Evolutionary conservation across 345 rosid species (phyloP).

Genomic region (Carallia pectinifolia): DNA sequence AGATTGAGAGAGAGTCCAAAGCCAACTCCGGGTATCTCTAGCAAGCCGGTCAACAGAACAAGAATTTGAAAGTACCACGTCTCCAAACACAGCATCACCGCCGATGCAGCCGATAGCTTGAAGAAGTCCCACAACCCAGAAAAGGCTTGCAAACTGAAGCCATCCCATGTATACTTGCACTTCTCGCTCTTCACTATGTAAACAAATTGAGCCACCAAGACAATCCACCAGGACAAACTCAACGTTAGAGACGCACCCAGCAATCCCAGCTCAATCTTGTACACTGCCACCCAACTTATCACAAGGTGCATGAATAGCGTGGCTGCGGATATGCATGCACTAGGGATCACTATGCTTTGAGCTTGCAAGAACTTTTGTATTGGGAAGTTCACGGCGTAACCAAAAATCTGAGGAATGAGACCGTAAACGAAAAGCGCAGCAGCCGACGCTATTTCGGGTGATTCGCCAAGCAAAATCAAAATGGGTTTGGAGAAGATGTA

Average conservation of each 20-base stretch:
- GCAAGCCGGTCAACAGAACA: slow-evolving; percentile 56
- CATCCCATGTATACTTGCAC: slow-evolving; percentile 48
- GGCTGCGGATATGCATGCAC: not conserved
- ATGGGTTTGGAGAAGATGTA: not conserved
- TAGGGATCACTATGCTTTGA: not conserved
- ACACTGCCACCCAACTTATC: not conserved
- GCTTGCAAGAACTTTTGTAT: not conserved
- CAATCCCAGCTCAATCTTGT: slow-evolving; percentile 18
- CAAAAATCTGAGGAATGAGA: not conserved
- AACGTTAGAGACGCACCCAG: slow-evolving; percentile 53
- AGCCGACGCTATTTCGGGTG: not conserved
- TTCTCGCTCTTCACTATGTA: slow-evolving; percentile 43
- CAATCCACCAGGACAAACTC: slow-evolving; percentile 60
- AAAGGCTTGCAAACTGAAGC: slow-evolving; percentile 1
- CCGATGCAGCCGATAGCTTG: slow-evolving; percentile 39
- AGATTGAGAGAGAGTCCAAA: slow-evolving; percentile 56
- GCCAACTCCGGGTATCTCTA: slow-evolving; percentile 56
- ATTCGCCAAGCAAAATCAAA: not conserved
- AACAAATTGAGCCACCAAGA: slow-evolving; percentile 48
- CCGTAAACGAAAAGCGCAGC: not conserved
- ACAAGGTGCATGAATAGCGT: not conserved
- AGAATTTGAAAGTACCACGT: slow-evolving; percentile 59
- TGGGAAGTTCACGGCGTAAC: not conserved
- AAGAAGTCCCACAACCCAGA: too few species aligned
- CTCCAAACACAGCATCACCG: slow-evolving; percentile 66